Base-by-base conservation (phyloP, 2,329 filamentous ascomycete species). In the Penicillium fuscoglaucum region DNA sequence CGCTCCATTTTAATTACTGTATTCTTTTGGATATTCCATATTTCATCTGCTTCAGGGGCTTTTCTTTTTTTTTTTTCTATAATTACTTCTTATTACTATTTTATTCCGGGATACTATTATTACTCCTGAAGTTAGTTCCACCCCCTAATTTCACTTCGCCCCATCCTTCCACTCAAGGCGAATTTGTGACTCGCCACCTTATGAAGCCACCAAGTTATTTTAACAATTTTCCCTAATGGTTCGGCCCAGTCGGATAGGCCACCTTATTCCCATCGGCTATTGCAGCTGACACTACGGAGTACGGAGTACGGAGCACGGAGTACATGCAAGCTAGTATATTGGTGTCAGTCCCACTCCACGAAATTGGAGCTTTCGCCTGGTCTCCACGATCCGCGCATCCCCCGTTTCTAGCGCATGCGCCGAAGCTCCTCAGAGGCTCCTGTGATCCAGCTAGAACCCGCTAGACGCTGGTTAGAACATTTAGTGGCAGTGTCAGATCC, bases 391-490 rank as follows among this genome's bases (percentile, higher is more conserved):
- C 66, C 66, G 65, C 66, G 39, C 61, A 56, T 64, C 57, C 65
- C 61, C 61, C 62, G 59, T 61, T 60, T 56, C 63, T 65, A 66
- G 65, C 59, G 63, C 13, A 55, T 37, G 50, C 59, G 41, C 46
- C 51, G 59, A 67, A 61, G 28, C 47, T 47, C 26, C 52, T 60
- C 17, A 54, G 55, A 57, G 54, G 52, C 48, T 56, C 43, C 40
- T 52, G 43, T 40, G 45, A 19, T 52, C 53, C 63, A 62, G 64
- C 70, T 72, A 73, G 71, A 73, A 70, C 61, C 60, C 69, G 64
- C 69, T 72, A 72, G 70, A 71, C 60, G 57, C 55, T 60, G 61
- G 57, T 62, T 67, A 62, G 70, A 71, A 72, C 59, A 54, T 50
- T 57, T 58, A 58, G 55, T 68, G 66, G 68, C 61, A 66, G 66